phyloP scores from a whole-genome alignment of 176 grass and related monocot genomes.

The Zoysia japonica region DNA sequence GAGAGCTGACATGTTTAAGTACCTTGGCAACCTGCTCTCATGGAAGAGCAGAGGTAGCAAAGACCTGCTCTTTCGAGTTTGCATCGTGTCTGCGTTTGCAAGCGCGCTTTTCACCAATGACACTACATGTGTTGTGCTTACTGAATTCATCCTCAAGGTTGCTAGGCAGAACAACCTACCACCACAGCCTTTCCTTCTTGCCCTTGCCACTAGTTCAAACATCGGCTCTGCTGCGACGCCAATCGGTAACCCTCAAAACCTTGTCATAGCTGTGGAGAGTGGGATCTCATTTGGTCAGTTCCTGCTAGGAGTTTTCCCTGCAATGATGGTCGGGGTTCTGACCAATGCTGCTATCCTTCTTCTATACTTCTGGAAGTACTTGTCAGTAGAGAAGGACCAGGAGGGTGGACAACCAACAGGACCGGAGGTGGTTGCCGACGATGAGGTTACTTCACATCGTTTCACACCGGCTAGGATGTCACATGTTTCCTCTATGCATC shows the following conservation, averaged over 20 bases:
- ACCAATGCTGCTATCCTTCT: constrained; percentile 73
- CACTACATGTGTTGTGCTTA: constrained; percentile 83
- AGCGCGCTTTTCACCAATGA: constrained; percentile 79
- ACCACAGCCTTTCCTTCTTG: constrained; percentile 66
- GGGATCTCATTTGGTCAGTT: constrained; percentile 71
- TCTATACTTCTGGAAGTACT: constrained; percentile 65
- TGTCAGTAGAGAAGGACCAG: constrained; percentile 59
- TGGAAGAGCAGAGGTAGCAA: constrained; percentile 73
- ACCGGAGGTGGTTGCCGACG: constrained; percentile 52
- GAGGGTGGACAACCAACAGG: constrained; percentile 29
- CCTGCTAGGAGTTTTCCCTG: constrained; percentile 53
- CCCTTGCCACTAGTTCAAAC: constrained; percentile 70
- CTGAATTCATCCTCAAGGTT: constrained; percentile 81
- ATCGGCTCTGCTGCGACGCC: constrained; percentile 73
- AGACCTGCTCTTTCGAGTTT: constrained; percentile 74
- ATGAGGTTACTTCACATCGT: constrained; percentile 70
- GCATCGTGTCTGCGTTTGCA: constrained; percentile 64
- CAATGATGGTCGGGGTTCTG: constrained; percentile 63
- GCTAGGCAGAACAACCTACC: constrained; percentile 80
- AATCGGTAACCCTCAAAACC: constrained; percentile 82
- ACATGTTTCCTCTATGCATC: constrained; percentile 58
- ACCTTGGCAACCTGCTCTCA: constrained; percentile 64
- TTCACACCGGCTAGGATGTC: constrained; percentile 95
- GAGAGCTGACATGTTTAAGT: constrained; percentile 79
- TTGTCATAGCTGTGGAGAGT: constrained; percentile 73